These are phyloP conservation scores for Farysia itapuensis DNA, from an alignment of 1,284 basidiomycete species.

Conservation along the genomic window DNA sequence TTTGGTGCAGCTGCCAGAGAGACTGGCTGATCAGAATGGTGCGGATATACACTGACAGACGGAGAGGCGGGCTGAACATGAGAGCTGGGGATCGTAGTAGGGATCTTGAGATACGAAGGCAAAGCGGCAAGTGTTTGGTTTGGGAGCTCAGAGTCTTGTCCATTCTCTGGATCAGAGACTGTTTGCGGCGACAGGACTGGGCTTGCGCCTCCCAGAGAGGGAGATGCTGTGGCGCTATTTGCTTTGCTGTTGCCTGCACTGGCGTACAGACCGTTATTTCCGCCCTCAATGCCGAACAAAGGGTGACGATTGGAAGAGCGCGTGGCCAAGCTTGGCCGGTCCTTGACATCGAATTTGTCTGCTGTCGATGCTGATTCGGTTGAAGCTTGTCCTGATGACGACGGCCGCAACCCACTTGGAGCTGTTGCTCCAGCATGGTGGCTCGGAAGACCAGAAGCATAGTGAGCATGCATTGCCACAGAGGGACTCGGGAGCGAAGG, in stretches of 20 bases:
- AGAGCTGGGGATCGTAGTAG: conserved; percentile 53
- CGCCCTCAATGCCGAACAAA: conserved; percentile 26
- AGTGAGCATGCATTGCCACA: conserved; percentile 36
- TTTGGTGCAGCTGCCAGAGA: conserved; percentile 13
- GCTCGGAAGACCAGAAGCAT: conserved; percentile 34
- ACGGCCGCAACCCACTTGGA: conserved; percentile 26
- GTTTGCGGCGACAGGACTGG: conserved; percentile 31
- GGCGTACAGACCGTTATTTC: conserved; percentile 21
- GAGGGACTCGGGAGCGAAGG: conserved; percentile 39
- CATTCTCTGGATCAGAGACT: conserved; percentile 5
- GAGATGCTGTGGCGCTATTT: conserved; percentile 24
- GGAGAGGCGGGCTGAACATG: conserved; percentile 30
- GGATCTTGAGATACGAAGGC: conserved; percentile 58
- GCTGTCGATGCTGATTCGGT: too few species aligned
- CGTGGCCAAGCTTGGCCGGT: too few species aligned
- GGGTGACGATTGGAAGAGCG: conserved; percentile 23
- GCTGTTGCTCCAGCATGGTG: conserved; percentile 20
- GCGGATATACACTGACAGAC: conserved; percentile 20
- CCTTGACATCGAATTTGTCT: too few species aligned
- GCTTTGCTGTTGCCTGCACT: conserved; percentile 27
- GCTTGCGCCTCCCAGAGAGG: conserved; percentile 21
- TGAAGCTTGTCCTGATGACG: conserved; percentile 7
- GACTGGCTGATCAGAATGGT: conserved; percentile 15
- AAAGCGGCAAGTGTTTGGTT: conserved; percentile 28
- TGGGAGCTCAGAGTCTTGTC: conserved; percentile 3